Conservation (phyloP, 208 protist species). For the Trypanosoma platydactyli region DNA sequence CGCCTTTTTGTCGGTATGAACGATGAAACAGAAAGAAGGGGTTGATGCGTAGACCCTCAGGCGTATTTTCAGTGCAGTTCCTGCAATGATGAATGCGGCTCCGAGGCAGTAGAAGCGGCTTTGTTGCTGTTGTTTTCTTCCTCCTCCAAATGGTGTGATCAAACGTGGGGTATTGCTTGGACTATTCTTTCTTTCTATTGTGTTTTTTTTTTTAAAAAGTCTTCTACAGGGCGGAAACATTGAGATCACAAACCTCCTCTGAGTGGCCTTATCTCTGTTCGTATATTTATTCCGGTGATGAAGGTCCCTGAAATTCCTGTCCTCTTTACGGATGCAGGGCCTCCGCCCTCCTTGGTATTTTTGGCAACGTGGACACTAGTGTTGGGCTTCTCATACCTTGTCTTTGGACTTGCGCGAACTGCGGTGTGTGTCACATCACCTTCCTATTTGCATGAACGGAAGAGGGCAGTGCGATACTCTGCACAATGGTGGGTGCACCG, state of each 20-base stretch:
- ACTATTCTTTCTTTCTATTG: conserved; percentile 2
- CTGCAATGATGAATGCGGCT: too few species aligned
- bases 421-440: conserved; percentile 14
- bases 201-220: conserved; percentile 12
- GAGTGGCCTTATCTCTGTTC: background rate
- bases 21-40: too few species aligned
- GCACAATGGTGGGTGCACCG: conserved; percentile 30
- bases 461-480: background rate
- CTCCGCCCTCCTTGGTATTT: conserved; percentile 26
- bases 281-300: background rate
- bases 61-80: too few species aligned
- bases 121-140: too few species aligned
- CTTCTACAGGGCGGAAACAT: too few species aligned
- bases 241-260: too few species aligned
- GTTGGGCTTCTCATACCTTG: conserved; percentile 29
- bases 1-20: too few species aligned
- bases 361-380: conserved; percentile 31
- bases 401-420: conserved; percentile 52
- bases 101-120: too few species aligned
- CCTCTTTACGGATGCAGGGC: conserved; percentile 38
- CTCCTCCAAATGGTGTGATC: too few species aligned
- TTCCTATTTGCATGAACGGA: background rate
- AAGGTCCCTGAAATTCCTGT: background rate
- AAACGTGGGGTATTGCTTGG: too few species aligned
- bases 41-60: too few species aligned